Evolutionary conservation across 2,329 filamentous ascomycete species (phyloP), one percentile per base, ranked within the genome.

Genomic region (Trichoderma polysporum): DNA sequence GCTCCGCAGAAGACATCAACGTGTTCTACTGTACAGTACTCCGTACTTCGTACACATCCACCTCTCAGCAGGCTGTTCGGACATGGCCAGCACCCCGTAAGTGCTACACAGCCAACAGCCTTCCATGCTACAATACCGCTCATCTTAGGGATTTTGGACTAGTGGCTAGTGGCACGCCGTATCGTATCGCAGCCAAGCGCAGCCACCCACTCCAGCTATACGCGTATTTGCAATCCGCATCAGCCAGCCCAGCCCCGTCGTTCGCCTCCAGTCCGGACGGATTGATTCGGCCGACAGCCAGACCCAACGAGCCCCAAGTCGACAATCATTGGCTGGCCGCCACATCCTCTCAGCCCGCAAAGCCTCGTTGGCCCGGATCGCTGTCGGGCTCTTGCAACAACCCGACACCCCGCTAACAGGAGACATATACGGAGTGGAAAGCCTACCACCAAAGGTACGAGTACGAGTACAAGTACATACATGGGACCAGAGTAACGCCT

Each of bases 301-400:
- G 6, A 45, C n/a, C 54, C 45, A 50, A 54, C 50, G 61, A 54
- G 25, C 50, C 61, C n/a, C 50, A 39, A 47, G 49, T 45, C 50
- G 17, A 39, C 27, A 19, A 37, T 27, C 27, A 41, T 49, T 49
- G 39, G 35, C 39, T 60, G 39, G 31, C 53, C 27, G 41, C n/a
- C 41, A 45, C 41, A 45, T 22, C 33, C n/a, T 15, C 47, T 54
- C 60, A 63, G 60, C 37, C n/a, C 53, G 31, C 31, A 58, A 22
- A 15, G 60, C 60, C 60, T 54, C n/a, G 50, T 19, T 33, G 45
- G 27, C 52, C 31, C 22, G 52, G 59, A 37, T 64, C 47, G 31
- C 52, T 65, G 68, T 76, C 76, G 76, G 76, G 69, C 69, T 77
- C 70, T 75, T 76, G 63, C 57, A 76, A 69, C 67, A 72, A 66